Conservation (phyloP, 23 red algal species). For the Cyanidioschyzon merolae region DNA sequence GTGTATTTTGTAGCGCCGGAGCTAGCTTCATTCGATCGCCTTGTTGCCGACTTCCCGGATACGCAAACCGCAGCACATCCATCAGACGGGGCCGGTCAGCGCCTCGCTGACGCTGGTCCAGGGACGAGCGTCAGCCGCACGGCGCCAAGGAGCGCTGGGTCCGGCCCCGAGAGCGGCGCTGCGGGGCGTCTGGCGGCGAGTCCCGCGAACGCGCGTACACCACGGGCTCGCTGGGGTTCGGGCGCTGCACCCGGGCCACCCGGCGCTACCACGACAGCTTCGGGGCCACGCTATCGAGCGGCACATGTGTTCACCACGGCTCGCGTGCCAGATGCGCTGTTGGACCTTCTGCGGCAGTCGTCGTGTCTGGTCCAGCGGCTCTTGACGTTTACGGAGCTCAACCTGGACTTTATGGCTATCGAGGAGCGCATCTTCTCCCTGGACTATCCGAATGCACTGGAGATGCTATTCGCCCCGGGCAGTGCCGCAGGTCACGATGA, state of each 20-base stretch:
- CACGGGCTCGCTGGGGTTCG: background rate
- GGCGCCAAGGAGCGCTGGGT: background rate
- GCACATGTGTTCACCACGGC: slow-evolving; percentile 75
- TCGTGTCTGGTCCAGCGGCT: slow-evolving; percentile 36
- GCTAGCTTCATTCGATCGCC: slow-evolving; percentile 38
- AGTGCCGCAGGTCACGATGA: slow-evolving; percentile 25
- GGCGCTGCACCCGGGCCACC: background rate
- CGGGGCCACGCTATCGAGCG: slow-evolving; percentile 34
- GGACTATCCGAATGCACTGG: slow-evolving; percentile 28
- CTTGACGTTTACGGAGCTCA: slow-evolving; percentile 64
- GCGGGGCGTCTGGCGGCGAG: background rate
- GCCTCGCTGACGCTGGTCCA: background rate
- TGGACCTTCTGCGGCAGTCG: slow-evolving; percentile 45
- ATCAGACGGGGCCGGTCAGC: background rate
- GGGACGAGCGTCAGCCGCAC: background rate
- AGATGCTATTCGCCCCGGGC: slow-evolving; percentile 32
- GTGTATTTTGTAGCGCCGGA: slow-evolving; percentile 62
- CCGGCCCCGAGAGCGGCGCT: background rate
- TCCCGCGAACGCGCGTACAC: background rate
- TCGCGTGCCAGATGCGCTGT: slow-evolving; percentile 51
- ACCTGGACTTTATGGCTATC: slow-evolving; percentile 54
- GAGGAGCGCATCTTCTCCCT: slow-evolving; percentile 66
- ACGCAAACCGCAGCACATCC: background rate
- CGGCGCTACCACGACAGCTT: background rate
- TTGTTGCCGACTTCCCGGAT: slow-evolving; percentile 37